Conservation (phyloP, 768 basidiomycete species). For the Lyophyllum decastes region DNA sequence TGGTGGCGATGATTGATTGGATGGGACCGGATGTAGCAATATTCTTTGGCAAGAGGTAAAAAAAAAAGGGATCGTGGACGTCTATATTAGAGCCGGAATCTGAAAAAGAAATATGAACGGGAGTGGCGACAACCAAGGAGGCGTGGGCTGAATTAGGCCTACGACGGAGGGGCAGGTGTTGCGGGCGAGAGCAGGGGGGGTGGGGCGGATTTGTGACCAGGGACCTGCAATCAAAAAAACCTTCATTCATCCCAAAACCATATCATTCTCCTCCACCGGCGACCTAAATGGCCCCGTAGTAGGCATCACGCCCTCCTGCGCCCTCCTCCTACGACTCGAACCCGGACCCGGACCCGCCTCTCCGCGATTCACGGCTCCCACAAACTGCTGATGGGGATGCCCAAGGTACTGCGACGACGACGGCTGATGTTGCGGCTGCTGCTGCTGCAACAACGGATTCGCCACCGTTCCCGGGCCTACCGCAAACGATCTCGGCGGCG, state of each 20-base stretch:
- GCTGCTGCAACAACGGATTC: constrained; percentile 9
- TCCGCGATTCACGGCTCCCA: background rate
- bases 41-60: too few species aligned
- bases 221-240: too few species aligned
- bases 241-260: constrained; percentile 19
- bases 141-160: too few species aligned
- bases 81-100: background rate
- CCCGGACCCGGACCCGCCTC: background rate
- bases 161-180: too few species aligned
- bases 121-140: too few species aligned
- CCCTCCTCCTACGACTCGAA: constrained; percentile 6
- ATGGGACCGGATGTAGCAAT: background rate
- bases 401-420: background rate
- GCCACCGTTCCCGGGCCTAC: background rate
- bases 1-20: background rate
- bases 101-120: too few species aligned
- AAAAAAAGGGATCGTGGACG: background rate
- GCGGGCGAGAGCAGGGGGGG: too few species aligned
- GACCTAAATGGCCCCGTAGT: constrained; percentile 1
- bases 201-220: too few species aligned
- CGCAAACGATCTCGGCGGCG: constrained; percentile 1
- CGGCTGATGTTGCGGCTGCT: too few species aligned
- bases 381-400: background rate
- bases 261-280: constrained; percentile 17
- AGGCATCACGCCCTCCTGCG: background rate